A percentile compares a stretch with the other conserved stretches of the same genome.
phyloP scores from a whole-genome alignment of 805 yeast species.

The Hanseniaspora osmophila region DNA sequence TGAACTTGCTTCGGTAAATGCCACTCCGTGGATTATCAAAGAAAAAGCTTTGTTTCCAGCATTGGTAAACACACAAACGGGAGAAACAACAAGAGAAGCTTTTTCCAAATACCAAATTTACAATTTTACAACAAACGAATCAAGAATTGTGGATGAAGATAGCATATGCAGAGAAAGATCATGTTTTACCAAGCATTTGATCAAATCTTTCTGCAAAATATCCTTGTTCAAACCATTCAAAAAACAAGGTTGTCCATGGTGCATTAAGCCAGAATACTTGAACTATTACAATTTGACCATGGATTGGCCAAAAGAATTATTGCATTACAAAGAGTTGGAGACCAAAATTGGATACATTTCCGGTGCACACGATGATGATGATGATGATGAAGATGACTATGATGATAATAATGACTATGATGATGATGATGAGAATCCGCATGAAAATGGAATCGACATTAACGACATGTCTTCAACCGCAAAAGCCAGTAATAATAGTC shows the following conservation, averaged over 20 bases:
- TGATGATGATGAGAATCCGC: constrained; percentile 10
- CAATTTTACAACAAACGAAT: constrained; percentile 36
- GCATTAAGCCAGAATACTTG: constrained; percentile 57
- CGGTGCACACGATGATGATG: constrained; percentile 9
- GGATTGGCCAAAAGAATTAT: constrained; percentile 22
- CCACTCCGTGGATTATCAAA: constrained; percentile 31
- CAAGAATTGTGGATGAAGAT: constrained; percentile 56
- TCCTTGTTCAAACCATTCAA: constrained; percentile 54
- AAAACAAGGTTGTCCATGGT: constrained; percentile 92
- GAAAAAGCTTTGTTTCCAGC: constrained; percentile 74
- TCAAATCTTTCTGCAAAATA: constrained; percentile 76
- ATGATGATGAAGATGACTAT: constrained; percentile 6
- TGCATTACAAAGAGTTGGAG: constrained; percentile 16
- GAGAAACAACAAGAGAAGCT: constrained; percentile 32
- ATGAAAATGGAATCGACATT: too few species aligned
- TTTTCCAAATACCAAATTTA: constrained; percentile 60
- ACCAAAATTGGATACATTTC: constrained; percentile 2
- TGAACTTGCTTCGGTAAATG: not conserved
- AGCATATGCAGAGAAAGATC: constrained; percentile 74
- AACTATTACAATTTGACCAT: constrained; percentile 21
- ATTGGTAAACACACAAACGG: constrained; percentile 21
- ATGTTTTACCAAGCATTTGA: constrained; percentile 76
- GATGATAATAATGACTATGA: not conserved
- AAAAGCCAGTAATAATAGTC: too few species aligned
- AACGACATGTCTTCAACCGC: too few species aligned